Conservation (phyloP, 495 filamentous ascomycete genomes). For the Trypethelium eluteriae region DNA sequence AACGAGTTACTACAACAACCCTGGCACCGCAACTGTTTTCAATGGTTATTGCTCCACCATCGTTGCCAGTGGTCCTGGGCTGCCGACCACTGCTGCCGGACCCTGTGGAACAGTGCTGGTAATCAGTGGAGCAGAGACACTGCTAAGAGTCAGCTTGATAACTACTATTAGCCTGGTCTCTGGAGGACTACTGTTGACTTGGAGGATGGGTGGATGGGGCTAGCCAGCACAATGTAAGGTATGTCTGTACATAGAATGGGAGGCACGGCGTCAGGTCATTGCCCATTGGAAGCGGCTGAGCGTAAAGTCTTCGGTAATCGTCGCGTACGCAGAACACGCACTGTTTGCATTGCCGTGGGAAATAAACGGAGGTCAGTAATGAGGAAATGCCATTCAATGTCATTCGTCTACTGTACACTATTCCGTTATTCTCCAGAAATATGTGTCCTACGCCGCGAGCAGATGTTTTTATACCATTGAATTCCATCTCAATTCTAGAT, state of each 20-base stretch:
- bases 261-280: not conserved
- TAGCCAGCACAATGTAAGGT: not conserved
- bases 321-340: not conserved
- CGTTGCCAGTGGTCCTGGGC: conserved; percentile 19
- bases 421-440: not conserved
- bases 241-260: conserved; percentile 7
- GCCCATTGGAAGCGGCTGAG: not conserved
- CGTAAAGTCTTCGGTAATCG: not conserved
- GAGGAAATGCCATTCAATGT: conserved; percentile 7
- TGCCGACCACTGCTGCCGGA: conserved; percentile 20
- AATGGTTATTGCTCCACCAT: conserved; percentile 23
- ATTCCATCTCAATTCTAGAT: not conserved
- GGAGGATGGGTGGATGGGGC: conserved; percentile 8
- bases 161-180: not conserved
- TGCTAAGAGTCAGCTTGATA: not conserved
- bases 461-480: not conserved
- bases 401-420: not conserved
- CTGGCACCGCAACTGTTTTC: conserved; percentile 13
- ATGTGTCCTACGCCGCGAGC: not conserved
- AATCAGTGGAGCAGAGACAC: not conserved
- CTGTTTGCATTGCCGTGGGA: not conserved
- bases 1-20: conserved; percentile 13
- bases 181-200: not conserved
- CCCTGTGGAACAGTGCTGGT: conserved; percentile 25
- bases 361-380: not conserved